Evolutionary conservation across 306 rosid species (phyloP).

Genomic region (Glycine latifolia): DNA sequence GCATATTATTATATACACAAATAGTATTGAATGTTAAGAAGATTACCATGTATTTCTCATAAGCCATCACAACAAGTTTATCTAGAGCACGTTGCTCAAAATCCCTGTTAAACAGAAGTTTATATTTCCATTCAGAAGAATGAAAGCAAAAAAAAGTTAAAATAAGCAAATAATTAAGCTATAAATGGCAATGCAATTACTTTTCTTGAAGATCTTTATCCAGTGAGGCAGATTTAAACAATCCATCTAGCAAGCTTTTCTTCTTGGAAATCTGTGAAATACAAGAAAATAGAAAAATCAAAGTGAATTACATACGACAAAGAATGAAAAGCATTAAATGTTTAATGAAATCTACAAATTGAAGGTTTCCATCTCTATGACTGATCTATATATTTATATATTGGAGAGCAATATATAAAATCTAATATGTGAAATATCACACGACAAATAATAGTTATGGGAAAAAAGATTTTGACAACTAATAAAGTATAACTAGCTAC

Average conservation of each 20-base stretch:
- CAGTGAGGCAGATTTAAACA: slow-evolving; percentile 65
- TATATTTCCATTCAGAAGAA: slow-evolving; percentile 38
- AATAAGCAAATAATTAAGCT: slow-evolving; percentile 40
- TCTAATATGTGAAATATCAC: slow-evolving; percentile 18
- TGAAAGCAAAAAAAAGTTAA: slow-evolving; percentile 44
- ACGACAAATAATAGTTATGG: slow-evolving; percentile 34
- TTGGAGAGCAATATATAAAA: slow-evolving; percentile 3
- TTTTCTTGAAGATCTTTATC: slow-evolving; percentile 75
- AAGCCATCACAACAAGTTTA: slow-evolving; percentile 80
- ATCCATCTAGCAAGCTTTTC: slow-evolving; percentile 69
- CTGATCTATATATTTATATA: slow-evolving; percentile 20
- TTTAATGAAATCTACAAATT: slow-evolving; percentile 21
- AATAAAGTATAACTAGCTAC: slow-evolving; percentile 33
- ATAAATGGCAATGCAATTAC: slow-evolving; percentile 59
- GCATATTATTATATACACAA: slow-evolving; percentile 28
- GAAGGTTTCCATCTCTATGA: slow-evolving; percentile 40
- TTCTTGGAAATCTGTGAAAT: slow-evolving; percentile 69
- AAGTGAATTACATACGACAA: slow-evolving; percentile 36
- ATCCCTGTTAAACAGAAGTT: slow-evolving; percentile 66
- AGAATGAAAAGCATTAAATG: slow-evolving; percentile 30
- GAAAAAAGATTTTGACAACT: background rate
- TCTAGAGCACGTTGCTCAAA: slow-evolving; percentile 85
- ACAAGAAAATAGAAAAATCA: slow-evolving; percentile 37
- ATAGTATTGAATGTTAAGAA: slow-evolving; percentile 28
- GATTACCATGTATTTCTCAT: slow-evolving; percentile 87